Evolutionary conservation across 2,329 filamentous ascomycete genomes (phyloP).

Genomic region (Westerdykella sp.): DNA sequence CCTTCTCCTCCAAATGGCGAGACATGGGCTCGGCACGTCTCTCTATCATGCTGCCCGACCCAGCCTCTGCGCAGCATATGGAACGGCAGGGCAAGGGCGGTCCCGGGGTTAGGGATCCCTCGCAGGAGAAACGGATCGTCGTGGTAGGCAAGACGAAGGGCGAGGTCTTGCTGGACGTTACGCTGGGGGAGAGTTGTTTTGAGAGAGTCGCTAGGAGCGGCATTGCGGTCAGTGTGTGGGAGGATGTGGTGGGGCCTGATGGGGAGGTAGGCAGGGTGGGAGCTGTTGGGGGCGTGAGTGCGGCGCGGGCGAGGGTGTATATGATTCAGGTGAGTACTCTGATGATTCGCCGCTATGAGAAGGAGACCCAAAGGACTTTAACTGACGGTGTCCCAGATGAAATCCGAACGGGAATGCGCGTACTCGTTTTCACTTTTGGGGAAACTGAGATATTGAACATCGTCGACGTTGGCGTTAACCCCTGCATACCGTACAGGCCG

Average conservation of each 20-base stretch:
- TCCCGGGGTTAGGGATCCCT: slow-evolving; percentile 34
- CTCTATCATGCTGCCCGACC: slow-evolving; percentile 67
- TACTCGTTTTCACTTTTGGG: slow-evolving; percentile 46
- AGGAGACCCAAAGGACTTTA: neutral
- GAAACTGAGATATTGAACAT: slow-evolving; percentile 42
- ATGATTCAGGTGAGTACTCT: slow-evolving; percentile 52
- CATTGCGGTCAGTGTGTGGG: slow-evolving; percentile 84
- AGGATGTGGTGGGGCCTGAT: slow-evolving; percentile 44
- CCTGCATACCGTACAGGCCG: too few species aligned
- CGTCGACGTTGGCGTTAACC: neutral
- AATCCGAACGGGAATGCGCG: slow-evolving; percentile 43
- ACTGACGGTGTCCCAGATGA: slow-evolving; percentile 26
- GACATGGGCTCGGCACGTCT: slow-evolving; percentile 81
- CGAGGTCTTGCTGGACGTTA: slow-evolving; percentile 70
- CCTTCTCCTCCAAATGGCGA: slow-evolving; percentile 71
- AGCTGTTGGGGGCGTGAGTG: slow-evolving; percentile 52
- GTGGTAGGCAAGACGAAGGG: slow-evolving; percentile 65
- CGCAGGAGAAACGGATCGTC: slow-evolving; percentile 76
- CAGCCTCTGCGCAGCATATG: slow-evolving; percentile 22
- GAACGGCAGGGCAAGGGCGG: slow-evolving; percentile 25
- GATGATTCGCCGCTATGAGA: neutral
- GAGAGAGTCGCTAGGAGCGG: slow-evolving; percentile 76
- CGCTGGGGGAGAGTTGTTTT: slow-evolving; percentile 77
- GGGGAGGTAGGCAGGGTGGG: slow-evolving; percentile 57
- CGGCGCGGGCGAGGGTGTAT: slow-evolving; percentile 53